These are phyloP conservation scores for Batrachochytrium dendrobatidis DNA, from an alignment of 371 early-diverging fungal genomes.

Conservation along the genomic window DNA sequence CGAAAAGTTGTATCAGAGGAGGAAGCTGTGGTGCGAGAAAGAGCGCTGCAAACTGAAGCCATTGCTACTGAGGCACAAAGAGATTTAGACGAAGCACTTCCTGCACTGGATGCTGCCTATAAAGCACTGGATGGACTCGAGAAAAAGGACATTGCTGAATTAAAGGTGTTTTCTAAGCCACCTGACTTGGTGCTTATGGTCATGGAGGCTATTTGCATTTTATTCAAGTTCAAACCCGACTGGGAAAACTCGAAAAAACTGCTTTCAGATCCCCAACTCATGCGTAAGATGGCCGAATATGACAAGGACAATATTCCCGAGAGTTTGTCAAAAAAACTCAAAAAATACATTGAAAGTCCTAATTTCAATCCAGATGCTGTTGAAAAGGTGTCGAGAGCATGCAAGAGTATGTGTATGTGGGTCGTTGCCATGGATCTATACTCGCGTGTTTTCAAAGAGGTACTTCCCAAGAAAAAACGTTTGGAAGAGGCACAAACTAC, in stretches of 20 bases:
- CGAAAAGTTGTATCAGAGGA: constrained; percentile 47
- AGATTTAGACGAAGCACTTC: constrained; percentile 49
- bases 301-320: constrained; percentile 50
- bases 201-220: constrained; percentile 49
- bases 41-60: constrained; percentile 41
- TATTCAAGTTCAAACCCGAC: constrained; percentile 50
- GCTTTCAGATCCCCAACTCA: constrained; percentile 43
- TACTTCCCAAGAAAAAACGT: constrained; percentile 43
- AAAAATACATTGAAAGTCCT: constrained; percentile 44
- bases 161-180: constrained; percentile 51
- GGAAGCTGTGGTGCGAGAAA: constrained; percentile 43
- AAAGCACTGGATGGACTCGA: constrained; percentile 49
- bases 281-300: constrained; percentile 47
- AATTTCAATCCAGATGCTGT: constrained; percentile 48
- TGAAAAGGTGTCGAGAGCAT: constrained; percentile 45
- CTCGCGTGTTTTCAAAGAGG: constrained; percentile 49
- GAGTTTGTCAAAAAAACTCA: constrained; percentile 38
- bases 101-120: constrained; percentile 48
- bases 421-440: constrained; percentile 54
- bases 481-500: constrained; percentile 44
- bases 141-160: constrained; percentile 53
- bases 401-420: constrained; percentile 52
- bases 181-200: constrained; percentile 51
- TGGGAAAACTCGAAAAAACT: constrained; percentile 51
- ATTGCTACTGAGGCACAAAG: constrained; percentile 48